Evolutionary conservation across 2,329 filamentous ascomycete genomes (phyloP).

Genomic region (Pseudogymnoascus destructans): DNA sequence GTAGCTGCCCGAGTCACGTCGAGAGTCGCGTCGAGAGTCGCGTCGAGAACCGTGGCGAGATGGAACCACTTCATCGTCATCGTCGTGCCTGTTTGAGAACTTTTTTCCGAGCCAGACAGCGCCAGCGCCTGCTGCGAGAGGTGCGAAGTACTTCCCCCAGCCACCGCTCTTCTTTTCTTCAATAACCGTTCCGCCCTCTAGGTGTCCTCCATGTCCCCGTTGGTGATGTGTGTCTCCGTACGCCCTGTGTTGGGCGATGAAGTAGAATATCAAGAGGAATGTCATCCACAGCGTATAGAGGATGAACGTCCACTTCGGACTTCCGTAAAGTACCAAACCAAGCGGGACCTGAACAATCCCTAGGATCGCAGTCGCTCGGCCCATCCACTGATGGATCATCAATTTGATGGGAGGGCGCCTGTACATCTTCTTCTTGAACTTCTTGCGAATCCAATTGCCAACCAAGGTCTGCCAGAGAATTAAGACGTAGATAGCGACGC

Average conservation of each 20-base stretch:
- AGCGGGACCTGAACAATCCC: constrained; percentile 80
- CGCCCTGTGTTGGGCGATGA: constrained; percentile 51
- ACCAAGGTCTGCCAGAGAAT: constrained; percentile 59
- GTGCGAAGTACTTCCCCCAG: constrained; percentile 28
- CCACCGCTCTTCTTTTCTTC: constrained; percentile 34
- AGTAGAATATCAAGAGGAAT: constrained; percentile 60
- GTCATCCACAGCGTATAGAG: constrained; percentile 70
- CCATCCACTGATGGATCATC: constrained; percentile 72
- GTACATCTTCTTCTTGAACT: constrained; percentile 31
- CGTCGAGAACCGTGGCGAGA: constrained; percentile 32
- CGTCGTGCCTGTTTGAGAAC: constrained; percentile 15
- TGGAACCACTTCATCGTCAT: constrained; percentile 37
- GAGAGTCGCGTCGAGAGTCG: constrained; percentile 28
- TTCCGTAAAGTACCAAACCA: constrained; percentile 83
- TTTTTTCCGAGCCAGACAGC: constrained; percentile 35
- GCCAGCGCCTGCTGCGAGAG: constrained; percentile 43
- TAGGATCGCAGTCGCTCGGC: constrained; percentile 62
- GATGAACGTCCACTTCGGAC: constrained; percentile 72
- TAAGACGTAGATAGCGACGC: constrained; percentile 62
- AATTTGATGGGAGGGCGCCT: constrained; percentile 27
- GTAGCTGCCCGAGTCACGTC: constrained; percentile 43
- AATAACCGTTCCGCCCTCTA: constrained; percentile 34
- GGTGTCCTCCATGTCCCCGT: constrained; percentile 19
- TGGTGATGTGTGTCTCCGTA: constrained; percentile 7
- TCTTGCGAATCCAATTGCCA: constrained; percentile 44